Evolutionary conservation across 2,329 filamentous ascomycete genomes (phyloP), one percentile per base, ranked within the genome.

Genomic region (Aspergillus pseudoglaucus): DNA sequence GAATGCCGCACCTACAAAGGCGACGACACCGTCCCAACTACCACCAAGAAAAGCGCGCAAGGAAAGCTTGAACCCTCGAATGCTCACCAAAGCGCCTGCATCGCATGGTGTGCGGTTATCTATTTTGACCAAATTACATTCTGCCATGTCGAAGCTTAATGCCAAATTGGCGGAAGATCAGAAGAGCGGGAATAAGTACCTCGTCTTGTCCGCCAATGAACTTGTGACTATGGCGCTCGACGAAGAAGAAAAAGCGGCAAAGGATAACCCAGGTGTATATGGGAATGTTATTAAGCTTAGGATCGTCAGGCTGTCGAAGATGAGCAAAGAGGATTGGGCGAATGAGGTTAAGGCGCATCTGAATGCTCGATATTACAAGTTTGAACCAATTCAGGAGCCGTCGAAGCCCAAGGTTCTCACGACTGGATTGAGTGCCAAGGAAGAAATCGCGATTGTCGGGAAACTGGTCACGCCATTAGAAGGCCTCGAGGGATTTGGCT

Each of bases 211-310:
- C 6, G 49, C 67, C 1, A 62, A 75, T 47, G 71, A 77, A 54
- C 56, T 76, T 33, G 59, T 74, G 20, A 66, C 62, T 12, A 70
- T 74, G 67, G 69, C 73, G 10, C 52, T 74, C n/a, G 70, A 77
- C 45, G 82, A 90, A 51, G 94, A 98, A 69, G 83, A 95, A 63
- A 80, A 80, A 32, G 73, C 82, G 6, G 90, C 90, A 1, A 75
- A 75, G 10, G 81, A 84, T 14, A 84, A 84, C 50, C 71, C 78
- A 1, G 69, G 78, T 0, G 81, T 97, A 23, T 98, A 98, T 61
- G 75, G 79, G 6, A 95, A 95, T 58, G 75, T 90, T 22, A 82
- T 97, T 65, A 94, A 90, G 62, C 87, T 89, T 55, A 83, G 83
- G 30, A 85, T 97, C 49, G 78, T 86, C 58, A 76, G 77, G 39